Percentiles rank a stretch among this genome's conserved stretches.
phyloP scores from a whole-genome alignment of 768 basidiomycete species.

The Tephrocybe rancida region DNA sequence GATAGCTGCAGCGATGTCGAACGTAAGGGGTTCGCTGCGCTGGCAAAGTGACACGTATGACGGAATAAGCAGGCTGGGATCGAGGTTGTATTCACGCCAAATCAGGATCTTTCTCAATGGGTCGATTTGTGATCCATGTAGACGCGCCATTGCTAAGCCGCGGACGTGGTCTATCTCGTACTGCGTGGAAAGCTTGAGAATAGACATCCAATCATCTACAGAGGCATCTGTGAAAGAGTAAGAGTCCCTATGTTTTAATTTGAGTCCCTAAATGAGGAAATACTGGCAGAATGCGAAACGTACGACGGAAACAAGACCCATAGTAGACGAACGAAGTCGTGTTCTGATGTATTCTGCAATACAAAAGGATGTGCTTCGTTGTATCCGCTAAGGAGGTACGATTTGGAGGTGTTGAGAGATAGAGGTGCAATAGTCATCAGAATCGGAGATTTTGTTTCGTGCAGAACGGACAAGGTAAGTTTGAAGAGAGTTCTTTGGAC shows the following conservation, averaged over 20 bases:
- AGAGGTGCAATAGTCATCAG: constrained; percentile 36
- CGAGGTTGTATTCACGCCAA: constrained; percentile 36
- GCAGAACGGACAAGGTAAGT: constrained; percentile 47
- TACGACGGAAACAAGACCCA: constrained; percentile 59
- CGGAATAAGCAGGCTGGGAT: constrained; percentile 28
- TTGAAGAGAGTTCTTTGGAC: constrained; percentile 56
- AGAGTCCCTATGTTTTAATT: constrained; percentile 12
- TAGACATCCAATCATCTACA: constrained; percentile 31
- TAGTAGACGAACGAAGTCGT: constrained; percentile 55
- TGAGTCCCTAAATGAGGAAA: background rate
- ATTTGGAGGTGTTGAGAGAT: constrained; percentile 21
- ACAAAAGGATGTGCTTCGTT: constrained; percentile 37
- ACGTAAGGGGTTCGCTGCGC: constrained; percentile 31
- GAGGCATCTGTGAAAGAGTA: constrained; percentile 22
- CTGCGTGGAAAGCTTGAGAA: constrained; percentile 35
- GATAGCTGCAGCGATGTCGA: constrained; percentile 33
- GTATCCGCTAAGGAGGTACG: constrained; percentile 21
- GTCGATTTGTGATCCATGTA: constrained; percentile 30
- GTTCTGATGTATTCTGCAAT: constrained; percentile 44
- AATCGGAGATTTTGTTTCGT: constrained; percentile 34
- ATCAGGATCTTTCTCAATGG: constrained; percentile 36
- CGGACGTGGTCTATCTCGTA: constrained; percentile 34
- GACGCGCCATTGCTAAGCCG: constrained; percentile 26
- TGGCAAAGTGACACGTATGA: constrained; percentile 31
- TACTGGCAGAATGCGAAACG: constrained; percentile 7